These are phyloP conservation scores for Strobilomyces dryophilus DNA, from an alignment of 768 basidiomycete species.

Conservation along the genomic window DNA sequence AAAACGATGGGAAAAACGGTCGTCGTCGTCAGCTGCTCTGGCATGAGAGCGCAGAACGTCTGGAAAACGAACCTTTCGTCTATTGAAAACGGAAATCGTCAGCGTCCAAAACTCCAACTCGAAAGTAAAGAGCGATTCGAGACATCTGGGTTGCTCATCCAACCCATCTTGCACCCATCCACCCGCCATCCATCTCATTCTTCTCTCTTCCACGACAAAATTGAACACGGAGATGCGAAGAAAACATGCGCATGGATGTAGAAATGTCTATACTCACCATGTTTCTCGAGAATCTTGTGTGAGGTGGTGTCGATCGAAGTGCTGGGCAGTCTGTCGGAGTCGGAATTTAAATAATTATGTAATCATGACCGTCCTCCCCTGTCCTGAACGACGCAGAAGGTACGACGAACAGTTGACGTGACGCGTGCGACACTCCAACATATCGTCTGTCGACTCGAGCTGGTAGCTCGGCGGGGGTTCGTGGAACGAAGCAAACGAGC, in stretches of 20 bases:
- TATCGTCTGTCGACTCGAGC: too few relatives aligned
- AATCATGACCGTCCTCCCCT: too few relatives aligned
- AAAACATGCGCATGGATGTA: slow-evolving; percentile 5
- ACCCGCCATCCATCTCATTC: slow-evolving; percentile 17
- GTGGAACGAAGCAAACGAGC: too few relatives aligned
- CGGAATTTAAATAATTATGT: too few relatives aligned
- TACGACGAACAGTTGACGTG: too few relatives aligned
- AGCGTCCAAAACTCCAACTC: not conserved
- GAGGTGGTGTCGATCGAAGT: too few relatives aligned
- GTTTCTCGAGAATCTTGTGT: slow-evolving; percentile 5
- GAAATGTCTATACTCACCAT: slow-evolving; percentile 42
- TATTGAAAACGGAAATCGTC: slow-evolving; percentile 34
- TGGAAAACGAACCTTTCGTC: slow-evolving; percentile 74
- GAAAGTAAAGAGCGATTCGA: not conserved
- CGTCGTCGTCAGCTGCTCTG: slow-evolving; percentile 13
- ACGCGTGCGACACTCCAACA: too few relatives aligned
- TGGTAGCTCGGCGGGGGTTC: too few relatives aligned
- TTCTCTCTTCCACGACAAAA: slow-evolving; percentile 13
- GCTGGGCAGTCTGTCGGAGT: too few relatives aligned
- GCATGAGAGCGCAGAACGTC: not conserved
- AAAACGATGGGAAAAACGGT: not conserved
- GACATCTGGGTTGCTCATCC: slow-evolving; percentile 30
- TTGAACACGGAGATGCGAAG: not conserved
- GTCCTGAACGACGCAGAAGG: too few relatives aligned
- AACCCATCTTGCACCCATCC: slow-evolving; percentile 14